Base-by-base conservation (phyloP, 148 eudicot genomes). In the Camellia sinensis region DNA sequence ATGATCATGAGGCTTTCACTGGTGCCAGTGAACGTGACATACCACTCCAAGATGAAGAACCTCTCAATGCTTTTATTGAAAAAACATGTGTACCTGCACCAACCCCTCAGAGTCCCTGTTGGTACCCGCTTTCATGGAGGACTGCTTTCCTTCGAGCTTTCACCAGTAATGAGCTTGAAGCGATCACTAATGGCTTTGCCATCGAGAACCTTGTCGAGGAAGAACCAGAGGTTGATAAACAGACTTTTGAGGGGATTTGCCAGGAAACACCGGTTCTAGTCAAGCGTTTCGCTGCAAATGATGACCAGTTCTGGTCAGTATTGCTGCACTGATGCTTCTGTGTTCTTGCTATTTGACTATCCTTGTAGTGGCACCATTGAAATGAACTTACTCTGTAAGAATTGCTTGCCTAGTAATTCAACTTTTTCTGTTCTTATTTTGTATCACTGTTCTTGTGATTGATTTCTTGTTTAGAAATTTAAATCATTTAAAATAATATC, bases 81-180 rank as follows among this genome's bases (percentile, higher is more conserved):
- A 29, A 29, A 29, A 29, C 37, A 29, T 19, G 13, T 9, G 43
- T 13, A 29, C 74, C 78, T 17, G 3, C 72, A 13, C 62, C 50
- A 59, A 66, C 68, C 67, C 79, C 83, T 68, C 45, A 13, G 14
- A 67, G 62, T 44, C 79, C 79, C 29, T 75, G 60, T 50, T 81
- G 75, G 67, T 67, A 68, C 44, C 79, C 74, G 22, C 74, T 74
- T 46, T 81, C 83, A 57, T 75, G 83, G 79, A 54, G 68, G 68
- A 45, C 37, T 8, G 83, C 79, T 13, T 67, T 75, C 64, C 79
- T 75, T 22, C 22, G 79, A 67, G 75, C 79, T 45, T 81, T 81
- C 75, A 18, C 79, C 11, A 0, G 76, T 2, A 8, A 22, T 6
- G 83, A 81, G 45, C 29, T 81, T 66, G 75, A 76, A 76, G 62